These are phyloP conservation scores for Didymellaceae sp. DNA, from an alignment of 2,329 filamentous ascomycete genomes.

Conservation along the genomic window DNA sequence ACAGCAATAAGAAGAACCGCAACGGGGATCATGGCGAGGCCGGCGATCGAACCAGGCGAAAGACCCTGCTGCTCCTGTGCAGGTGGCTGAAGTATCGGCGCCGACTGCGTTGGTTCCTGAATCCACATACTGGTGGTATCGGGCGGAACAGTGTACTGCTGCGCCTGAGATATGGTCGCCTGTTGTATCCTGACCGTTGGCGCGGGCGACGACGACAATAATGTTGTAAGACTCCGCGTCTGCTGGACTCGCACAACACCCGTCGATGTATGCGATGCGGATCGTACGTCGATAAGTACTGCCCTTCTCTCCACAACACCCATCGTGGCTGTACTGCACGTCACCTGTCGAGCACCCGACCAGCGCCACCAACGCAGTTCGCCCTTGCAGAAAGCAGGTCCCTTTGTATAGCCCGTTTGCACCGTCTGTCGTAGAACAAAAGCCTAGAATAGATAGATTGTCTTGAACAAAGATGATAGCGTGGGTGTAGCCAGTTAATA, in stretches of 20 bases:
- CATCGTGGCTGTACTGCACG: background rate
- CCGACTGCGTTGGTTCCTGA: constrained; percentile 3
- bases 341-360: constrained; percentile 12
- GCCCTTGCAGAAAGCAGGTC: constrained; percentile 9
- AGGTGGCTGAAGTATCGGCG: background rate
- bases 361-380: constrained; percentile 10
- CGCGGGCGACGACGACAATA: constrained; percentile 8
- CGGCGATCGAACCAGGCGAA: constrained; percentile 24
- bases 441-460: no score
- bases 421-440: background rate
- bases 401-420: constrained; percentile 6
- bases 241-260: constrained; percentile 7
- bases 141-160: constrained; percentile 8
- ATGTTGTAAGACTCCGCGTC: background rate
- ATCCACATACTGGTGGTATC: background rate
- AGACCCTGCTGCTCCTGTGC: constrained; percentile 10
- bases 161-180: constrained; percentile 12
- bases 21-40: constrained; percentile 36
- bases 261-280: constrained; percentile 4
- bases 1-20: constrained; percentile 21
- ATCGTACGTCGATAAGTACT: constrained; percentile 16
- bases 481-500: background rate
- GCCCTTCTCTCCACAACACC: constrained; percentile 1
- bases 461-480: constrained; percentile 1
- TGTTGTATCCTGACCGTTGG: constrained; percentile 15